Base-by-base conservation (phyloP, 2,329 filamentous ascomycete genomes). In the Hypoxylon sp. region DNA sequence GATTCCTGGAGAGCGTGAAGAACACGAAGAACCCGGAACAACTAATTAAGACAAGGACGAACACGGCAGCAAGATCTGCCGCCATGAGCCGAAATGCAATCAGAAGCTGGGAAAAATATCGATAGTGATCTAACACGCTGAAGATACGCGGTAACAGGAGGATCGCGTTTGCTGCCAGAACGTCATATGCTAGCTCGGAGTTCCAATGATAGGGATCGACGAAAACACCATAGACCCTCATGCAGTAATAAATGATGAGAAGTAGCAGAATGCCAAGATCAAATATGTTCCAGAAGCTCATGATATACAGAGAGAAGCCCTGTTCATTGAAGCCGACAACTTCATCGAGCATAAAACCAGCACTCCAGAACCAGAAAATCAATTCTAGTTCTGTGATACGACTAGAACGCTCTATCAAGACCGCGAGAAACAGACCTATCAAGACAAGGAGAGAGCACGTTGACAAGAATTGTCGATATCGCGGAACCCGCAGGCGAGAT, bases 221-320 rank as follows among this genome's bases (percentile, higher is more conserved):
- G 73, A 97, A 90, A 57, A 97, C 91, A 20, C 94, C 94, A 76
- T 97, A 97, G 13, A 96, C 86, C 62, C 95, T 90, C 83, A 98
- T 90, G 75, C 92, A 92, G 79, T 97, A 97, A 83, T 98, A 98
- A 61, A 93, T 88, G 75, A 97, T 90, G 74, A 98, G 89, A 68
- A 98, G 84, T 25, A 97, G 82, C 58, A 98, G 82, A 59, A 98
- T 98, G 7, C 95, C 95, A 40, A 98, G 84, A 77, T 98, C 95
- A 79, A 98, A 97, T 40, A 95, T 89, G 79, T 98, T 98, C 95
- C 95, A 98, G 79, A 98, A 96, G 79, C 94, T 97, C 90, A 98
- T 95, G 76, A 98, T 93, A 81, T 98, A 98, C 31, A 98, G 88
- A 40, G 94, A 95, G 79, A 98, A 98, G 2, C 95, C 95, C 81